A percentile compares a stretch with the other conserved stretches of the same genome.
phyloP scores from a whole-genome alignment of 768 basidiomycete genomes.

The Panaeolus papilionaceus region DNA sequence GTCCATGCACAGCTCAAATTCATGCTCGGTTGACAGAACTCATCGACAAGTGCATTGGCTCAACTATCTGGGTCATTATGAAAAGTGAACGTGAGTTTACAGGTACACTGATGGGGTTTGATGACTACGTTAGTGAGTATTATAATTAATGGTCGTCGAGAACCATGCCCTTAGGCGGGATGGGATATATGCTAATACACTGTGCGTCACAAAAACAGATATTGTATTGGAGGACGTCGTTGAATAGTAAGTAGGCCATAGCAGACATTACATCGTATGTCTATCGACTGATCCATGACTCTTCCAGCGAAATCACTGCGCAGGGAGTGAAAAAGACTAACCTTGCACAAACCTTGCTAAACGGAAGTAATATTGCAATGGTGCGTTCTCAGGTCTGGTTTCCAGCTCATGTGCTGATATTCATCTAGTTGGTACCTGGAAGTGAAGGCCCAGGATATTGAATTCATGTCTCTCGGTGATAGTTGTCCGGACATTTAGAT shows the following conservation, averaged over 20 bases:
- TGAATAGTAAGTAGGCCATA: slow-evolving; percentile 87
- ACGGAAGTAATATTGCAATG: slow-evolving; percentile 98
- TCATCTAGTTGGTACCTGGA: slow-evolving; percentile 43
- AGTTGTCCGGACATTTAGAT: background rate
- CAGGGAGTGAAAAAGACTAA: slow-evolving; percentile 82
- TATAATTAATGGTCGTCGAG: slow-evolving; percentile 4
- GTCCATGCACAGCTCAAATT: background rate
- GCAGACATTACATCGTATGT: background rate
- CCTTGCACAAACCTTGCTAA: slow-evolving; percentile 87
- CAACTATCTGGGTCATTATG: slow-evolving; percentile 98
- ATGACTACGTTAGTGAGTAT: slow-evolving; percentile 98
- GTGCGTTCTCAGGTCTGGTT: slow-evolving; percentile 46
- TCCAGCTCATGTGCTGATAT: slow-evolving; percentile 11
- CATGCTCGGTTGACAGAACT: slow-evolving; percentile 62
- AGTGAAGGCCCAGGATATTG: slow-evolving; percentile 38
- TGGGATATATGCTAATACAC: background rate
- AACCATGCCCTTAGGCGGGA: background rate
- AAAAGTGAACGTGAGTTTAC: slow-evolving; percentile 97
- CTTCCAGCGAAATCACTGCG: slow-evolving; percentile 80
- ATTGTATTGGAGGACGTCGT: slow-evolving; percentile 97
- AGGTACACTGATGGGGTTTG: slow-evolving; percentile 93
- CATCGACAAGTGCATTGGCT: slow-evolving; percentile 97
- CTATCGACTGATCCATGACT: slow-evolving; percentile 6
- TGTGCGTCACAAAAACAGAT: slow-evolving; percentile 47
- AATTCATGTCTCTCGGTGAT: background rate